Evolutionary conservation across 2,329 filamentous ascomycete species (phyloP).

Genomic region (Ophiobolus disseminans): DNA sequence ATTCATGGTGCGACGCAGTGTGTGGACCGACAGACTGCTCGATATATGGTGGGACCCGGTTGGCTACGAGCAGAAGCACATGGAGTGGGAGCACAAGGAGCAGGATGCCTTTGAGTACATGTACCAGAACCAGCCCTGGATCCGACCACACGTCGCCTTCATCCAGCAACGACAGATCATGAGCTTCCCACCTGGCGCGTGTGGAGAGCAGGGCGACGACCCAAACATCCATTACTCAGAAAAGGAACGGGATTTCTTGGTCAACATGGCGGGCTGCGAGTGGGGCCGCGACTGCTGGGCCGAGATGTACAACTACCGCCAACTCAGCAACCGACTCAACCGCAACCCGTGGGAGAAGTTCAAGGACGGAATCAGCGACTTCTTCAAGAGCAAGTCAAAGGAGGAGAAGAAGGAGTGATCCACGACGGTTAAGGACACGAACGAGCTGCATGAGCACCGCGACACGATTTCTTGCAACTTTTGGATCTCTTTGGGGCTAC

Average conservation of each 20-base stretch:
- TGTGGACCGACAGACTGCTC: conserved; percentile 88
- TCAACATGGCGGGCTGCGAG: conserved; percentile 98
- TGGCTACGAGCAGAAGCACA: conserved; percentile 96
- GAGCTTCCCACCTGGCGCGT: conserved; percentile 90
- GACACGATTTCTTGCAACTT: conserved; percentile 15
- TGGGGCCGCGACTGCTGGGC: conserved; percentile 98
- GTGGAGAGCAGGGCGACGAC: conserved; percentile 77
- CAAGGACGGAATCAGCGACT: conserved; percentile 56
- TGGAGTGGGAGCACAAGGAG: conserved; percentile 99
- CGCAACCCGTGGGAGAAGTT: conserved; percentile 78
- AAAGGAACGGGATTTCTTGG: conserved; percentile 86
- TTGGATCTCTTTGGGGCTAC: conserved; percentile 8
- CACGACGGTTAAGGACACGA: conserved; percentile 17
- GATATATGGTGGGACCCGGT: conserved; percentile 99
- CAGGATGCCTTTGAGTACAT: conserved; percentile 94
- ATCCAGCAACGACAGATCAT: conserved; percentile 92
- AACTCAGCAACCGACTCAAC: conserved; percentile 90
- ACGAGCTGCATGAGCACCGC: conserved; percentile 12
- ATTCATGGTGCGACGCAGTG: conserved; percentile 85
- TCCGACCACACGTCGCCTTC: conserved; percentile 86
- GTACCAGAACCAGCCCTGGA: conserved; percentile 90
- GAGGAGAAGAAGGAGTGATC: conserved; percentile 35
- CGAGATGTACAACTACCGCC: conserved; percentile 95
- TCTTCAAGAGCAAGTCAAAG: conserved; percentile 38
- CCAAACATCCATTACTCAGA: conserved; percentile 84